Evolutionary conservation across 805 yeast species (phyloP).

Genomic region (Candida fluviatilis): DNA sequence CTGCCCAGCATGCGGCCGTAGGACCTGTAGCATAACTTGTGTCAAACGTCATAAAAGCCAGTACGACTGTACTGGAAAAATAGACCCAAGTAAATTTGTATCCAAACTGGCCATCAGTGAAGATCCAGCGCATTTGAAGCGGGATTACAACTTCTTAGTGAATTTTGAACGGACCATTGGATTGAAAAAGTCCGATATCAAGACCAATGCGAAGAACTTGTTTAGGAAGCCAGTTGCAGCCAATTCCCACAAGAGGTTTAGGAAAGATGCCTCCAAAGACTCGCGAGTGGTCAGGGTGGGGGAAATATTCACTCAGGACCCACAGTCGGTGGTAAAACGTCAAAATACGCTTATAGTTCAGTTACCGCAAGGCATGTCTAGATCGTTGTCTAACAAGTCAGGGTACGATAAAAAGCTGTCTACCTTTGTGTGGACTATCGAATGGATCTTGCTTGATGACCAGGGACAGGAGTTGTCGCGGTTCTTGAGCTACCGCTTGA

Average conservation of each 20-base stretch:
- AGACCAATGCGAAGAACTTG: conserved; percentile 38
- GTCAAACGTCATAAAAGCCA: conserved; percentile 64
- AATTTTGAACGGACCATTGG: conserved; percentile 55
- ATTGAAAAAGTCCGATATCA: conserved; percentile 53
- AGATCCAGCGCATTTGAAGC: conserved; percentile 50
- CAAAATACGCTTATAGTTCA: conserved; percentile 64
- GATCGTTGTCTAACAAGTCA: conserved; percentile 60
- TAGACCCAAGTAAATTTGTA: conserved; percentile 59
- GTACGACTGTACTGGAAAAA: conserved; percentile 60
- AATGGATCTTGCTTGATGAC: conserved; percentile 51
- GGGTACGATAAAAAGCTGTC: conserved; percentile 63
- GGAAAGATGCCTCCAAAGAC: conserved; percentile 18
- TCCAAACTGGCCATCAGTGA: conserved; percentile 40
- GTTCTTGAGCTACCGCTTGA: conserved; percentile 42
- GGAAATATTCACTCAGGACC: conserved; percentile 21
- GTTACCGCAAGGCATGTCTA: conserved; percentile 71
- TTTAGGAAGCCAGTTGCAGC: conserved; percentile 20
- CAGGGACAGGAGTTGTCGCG: conserved; percentile 21
- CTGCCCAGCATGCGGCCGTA: conserved; percentile 72
- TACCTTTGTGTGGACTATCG: conserved; percentile 74
- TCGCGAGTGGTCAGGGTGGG: conserved; percentile 19
- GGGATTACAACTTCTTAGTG: conserved; percentile 79
- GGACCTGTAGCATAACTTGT: conserved; percentile 70
- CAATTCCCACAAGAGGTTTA: conserved; percentile 17
- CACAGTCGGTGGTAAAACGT: conserved; percentile 33